Base-by-base conservation (phyloP, 2,329 filamentous ascomycete genomes). In the Aspergillus eucalypticola region DNA sequence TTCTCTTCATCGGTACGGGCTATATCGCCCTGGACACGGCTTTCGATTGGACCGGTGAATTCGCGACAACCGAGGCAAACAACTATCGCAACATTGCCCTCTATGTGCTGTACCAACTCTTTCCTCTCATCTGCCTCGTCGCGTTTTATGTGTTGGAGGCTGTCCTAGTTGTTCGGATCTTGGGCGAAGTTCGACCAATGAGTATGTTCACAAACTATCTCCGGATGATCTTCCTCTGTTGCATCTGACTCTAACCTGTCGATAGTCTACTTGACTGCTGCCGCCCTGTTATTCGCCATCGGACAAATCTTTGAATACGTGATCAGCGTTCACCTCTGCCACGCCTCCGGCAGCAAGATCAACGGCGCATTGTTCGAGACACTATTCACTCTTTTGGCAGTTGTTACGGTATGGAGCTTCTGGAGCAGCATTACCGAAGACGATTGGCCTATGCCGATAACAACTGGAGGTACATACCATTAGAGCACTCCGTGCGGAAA, bases 381-480 rank as follows among this genome's bases (percentile, higher is more conserved):
- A 0, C 81, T 98, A 6, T 98, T 99, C 79, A 98, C 93, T 0
- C 82, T 97, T 0, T 79, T 94, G 11, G 84, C 93, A 0, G 92
- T 99, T 4, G 83, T 91, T 17, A 87, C 87, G 78, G 80, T 97
- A 65, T 99, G 95, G 93, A 77, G 91, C 59, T 99, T 99, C 82
- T 99, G 95, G 95, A 96, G 92, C 50, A 97, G 92, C 79, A 99
- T 99, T 70, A 99, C 95, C 15, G 95, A 99, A 78, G 95, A 99
- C 71, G 94, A 97, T 80, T 99, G 95, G 95, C 92, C 93, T 2
- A 82, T 85, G 75, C 81, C 83, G 17, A 62, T 70, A 48, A 17
- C 54, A 51, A 42, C 64, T 44, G 59, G 64, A 29, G 60, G 62
- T 10, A 73, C 67, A 50, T 78, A 76, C 67, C 75, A 69, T 58